These are phyloP conservation scores for Backusella psychrophila DNA, from an alignment of 192 early-diverging fungal species.

Conservation along the genomic window DNA sequence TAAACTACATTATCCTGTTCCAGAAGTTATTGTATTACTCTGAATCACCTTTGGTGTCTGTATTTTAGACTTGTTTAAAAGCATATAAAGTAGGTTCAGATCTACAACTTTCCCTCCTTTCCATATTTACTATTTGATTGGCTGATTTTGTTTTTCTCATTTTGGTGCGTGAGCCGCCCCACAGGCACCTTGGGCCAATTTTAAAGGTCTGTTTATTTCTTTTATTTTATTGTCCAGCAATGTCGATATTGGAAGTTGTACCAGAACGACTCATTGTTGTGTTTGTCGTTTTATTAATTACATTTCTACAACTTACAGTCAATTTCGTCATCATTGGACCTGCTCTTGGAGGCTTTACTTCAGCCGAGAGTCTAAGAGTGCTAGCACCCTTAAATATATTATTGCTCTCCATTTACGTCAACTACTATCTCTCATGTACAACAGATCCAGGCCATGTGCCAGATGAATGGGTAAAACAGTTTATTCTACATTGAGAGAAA, in stretches of 20 bases:
- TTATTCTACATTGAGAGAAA: background rate
- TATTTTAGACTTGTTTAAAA: too few species aligned
- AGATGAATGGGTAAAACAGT: slow-evolving; percentile 34
- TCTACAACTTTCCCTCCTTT: too few species aligned
- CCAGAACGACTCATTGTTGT: slow-evolving; percentile 6
- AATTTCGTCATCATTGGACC: slow-evolving; percentile 8
- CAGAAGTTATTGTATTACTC: too few species aligned
- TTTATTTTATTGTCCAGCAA: background rate
- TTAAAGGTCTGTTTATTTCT: background rate
- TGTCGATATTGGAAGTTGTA: background rate
- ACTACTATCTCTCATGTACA: slow-evolving; percentile 75
- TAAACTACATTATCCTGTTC: too few species aligned
- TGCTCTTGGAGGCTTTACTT: slow-evolving; percentile 11
- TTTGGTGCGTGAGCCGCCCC: too few species aligned
- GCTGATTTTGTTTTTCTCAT: too few species aligned
- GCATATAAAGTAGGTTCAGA: too few species aligned
- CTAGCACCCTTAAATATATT: slow-evolving; percentile 73
- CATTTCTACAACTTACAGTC: slow-evolving; percentile 1
- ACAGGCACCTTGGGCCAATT: too few species aligned
- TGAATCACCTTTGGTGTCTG: too few species aligned
- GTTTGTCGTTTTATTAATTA: slow-evolving; percentile 7
- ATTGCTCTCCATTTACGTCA: slow-evolving; percentile 70
- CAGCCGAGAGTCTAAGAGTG: slow-evolving; percentile 11
- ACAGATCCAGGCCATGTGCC: slow-evolving; percentile 79
- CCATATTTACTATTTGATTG: too few species aligned